Base-by-base conservation (phyloP, 805 yeast genomes). In the Clavispora carvajalis region DNA sequence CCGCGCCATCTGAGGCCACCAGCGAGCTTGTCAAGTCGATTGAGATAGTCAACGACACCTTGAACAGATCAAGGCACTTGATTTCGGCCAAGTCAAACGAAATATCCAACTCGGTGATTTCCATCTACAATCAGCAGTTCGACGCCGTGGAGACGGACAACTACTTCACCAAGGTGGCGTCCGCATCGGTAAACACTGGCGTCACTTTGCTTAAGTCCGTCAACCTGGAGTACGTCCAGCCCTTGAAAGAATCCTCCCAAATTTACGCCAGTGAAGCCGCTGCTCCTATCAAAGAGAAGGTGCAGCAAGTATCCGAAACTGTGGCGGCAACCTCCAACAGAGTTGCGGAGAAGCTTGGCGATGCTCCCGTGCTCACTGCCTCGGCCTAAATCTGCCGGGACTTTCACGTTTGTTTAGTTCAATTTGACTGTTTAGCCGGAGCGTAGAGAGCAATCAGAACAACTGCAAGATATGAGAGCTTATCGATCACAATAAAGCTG, bases 231-330 rank as follows among this genome's bases (percentile, higher is more conserved):
- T 66, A 58, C 53, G 55, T 69, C 37, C 62, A 60, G 47, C 73
- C 73, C 22, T 59, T 67, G 49, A 62, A 60, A 49, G 50, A 55
- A 34, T 65, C 65, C 49, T 66, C 73, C 30, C 63, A 63, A 43
- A 65, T 52, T 39, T 65, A 64, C 48, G 71, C 65, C 28, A 44
- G 47, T 41, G 70, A 65, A 25, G 60, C 63, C 31, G 59, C 69
- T 22, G 48, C 55, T 31, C 59, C 53, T 41, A 57, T 71, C 39
- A 65, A 60, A 49, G 52, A 43, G 33, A 65, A 57, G 51, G 69
- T 68, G 26, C 69, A 62, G 19, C 43, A 39, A 34, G 22, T 42
- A 12, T 37, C 37, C 10, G 13, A 39, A 5, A 33, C 44, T 19
- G 44, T 41, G 22, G 25, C 34, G 37, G 43, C 45, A 2, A 28